phyloP scores from a whole-genome alignment of 148 eudicot species.

The Vaccinium myrtillus region DNA sequence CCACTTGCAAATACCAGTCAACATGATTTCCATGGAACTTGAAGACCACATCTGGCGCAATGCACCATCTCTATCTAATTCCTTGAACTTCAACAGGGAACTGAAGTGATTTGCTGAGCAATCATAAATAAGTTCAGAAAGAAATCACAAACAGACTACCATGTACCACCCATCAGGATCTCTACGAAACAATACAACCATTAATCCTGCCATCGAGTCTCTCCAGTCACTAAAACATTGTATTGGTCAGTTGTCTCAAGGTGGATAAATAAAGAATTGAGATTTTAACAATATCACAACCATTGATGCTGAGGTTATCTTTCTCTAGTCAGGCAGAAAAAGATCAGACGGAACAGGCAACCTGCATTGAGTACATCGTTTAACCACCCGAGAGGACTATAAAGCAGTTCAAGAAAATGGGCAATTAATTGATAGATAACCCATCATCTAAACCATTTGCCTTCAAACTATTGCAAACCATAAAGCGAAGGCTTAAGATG shows the following conservation, averaged over 20 bases:
- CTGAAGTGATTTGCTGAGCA: background rate
- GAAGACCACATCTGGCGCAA: background rate
- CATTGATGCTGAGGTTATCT: background rate
- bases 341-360: background rate
- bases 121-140: background rate
- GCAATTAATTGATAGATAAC: background rate
- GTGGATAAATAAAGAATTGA: background rate
- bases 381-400: background rate
- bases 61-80: background rate
- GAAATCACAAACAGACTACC: background rate
- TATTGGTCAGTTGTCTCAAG: background rate
- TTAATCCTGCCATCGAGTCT: background rate
- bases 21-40: background rate
- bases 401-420: constrained; percentile 8
- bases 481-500: background rate
- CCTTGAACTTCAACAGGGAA: background rate
- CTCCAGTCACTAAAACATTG: background rate
- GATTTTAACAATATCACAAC: background rate
- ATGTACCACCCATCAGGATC: background rate
- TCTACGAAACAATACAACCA: background rate
- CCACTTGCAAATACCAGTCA: background rate
- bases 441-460: background rate
- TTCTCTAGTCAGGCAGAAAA: background rate
- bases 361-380: background rate
- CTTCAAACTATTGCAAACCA: background rate